Evolutionary conservation across 768 basidiomycete genomes (phyloP).

Genomic region (Phallus indusiatus): DNA sequence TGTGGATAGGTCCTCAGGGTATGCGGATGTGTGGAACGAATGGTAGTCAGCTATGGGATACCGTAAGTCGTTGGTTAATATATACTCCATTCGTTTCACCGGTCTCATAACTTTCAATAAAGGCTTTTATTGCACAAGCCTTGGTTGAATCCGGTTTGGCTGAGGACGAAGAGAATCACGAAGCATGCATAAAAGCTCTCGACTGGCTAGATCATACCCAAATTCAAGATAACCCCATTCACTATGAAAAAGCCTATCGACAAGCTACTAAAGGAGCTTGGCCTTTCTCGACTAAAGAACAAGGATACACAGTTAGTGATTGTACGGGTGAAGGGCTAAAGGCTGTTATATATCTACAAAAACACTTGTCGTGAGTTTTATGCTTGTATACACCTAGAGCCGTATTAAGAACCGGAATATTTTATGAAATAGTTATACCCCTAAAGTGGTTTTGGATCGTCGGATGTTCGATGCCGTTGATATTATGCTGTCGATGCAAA

Average conservation of each 20-base stretch:
- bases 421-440: constrained; percentile 50
- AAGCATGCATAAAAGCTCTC: constrained; percentile 53
- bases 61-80: constrained; percentile 15
- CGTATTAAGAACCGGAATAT: constrained; percentile 8
- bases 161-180: constrained; percentile 56
- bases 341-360: constrained; percentile 80
- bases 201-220: constrained; percentile 67
- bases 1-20: constrained; percentile 87
- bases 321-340: constrained; percentile 94
- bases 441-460: constrained; percentile 63
- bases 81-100: not conserved
- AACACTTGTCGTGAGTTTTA: constrained; percentile 56
- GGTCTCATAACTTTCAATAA: not conserved
- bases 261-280: constrained; percentile 55
- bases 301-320: constrained; percentile 92
- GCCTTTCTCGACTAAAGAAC: constrained; percentile 86
- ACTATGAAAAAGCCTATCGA: constrained; percentile 52
- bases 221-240: constrained; percentile 60
- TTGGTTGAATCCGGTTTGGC: constrained; percentile 83
- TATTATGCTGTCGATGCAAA: constrained; percentile 78
- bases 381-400: not conserved
- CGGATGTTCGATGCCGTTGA: constrained; percentile 84
- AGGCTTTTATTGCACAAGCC: constrained; percentile 83
- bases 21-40: constrained; percentile 97
- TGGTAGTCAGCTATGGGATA: constrained; percentile 92